A percentile compares a stretch with the other conserved stretches of the same genome.
Conservation (phyloP, 768 basidiomycete species). For the Suillus americanus region DNA sequence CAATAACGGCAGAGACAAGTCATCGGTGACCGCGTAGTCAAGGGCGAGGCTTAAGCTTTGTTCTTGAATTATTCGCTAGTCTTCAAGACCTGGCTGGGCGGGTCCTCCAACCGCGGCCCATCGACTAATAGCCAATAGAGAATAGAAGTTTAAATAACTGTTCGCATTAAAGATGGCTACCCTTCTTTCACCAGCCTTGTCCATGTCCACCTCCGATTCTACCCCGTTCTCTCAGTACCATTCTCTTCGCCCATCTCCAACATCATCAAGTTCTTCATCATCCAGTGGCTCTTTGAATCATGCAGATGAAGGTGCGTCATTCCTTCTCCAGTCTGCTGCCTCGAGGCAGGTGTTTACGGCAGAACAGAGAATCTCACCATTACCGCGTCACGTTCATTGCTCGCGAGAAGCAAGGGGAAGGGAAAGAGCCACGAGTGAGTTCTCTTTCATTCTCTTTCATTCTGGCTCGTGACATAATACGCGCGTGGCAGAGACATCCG, state of each 20-base stretch:
- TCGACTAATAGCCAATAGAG: not conserved
- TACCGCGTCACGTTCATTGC: slow-evolving; percentile 49
- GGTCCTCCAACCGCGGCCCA: not conserved
- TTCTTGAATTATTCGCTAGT: not conserved
- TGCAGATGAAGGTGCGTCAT: slow-evolving; percentile 63
- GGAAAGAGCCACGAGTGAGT: slow-evolving; percentile 71
- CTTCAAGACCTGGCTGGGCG: not conserved
- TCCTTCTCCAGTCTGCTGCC: slow-evolving; percentile 7
- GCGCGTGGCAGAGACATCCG: slow-evolving; percentile 60
- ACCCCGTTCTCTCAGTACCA: slow-evolving; percentile 34
- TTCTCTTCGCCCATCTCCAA: slow-evolving; percentile 31
- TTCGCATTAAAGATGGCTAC: not conserved
- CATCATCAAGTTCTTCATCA: slow-evolving; percentile 40
- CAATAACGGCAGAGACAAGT: not conserved
- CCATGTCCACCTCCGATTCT: slow-evolving; percentile 21
- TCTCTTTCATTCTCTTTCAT: slow-evolving; percentile 11
- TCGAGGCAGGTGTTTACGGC: slow-evolving; percentile 29
- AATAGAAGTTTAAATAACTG: not conserved
- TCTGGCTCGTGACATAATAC: slow-evolving; percentile 22
- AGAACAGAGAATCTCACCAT: slow-evolving; percentile 72
- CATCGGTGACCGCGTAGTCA: not conserved
- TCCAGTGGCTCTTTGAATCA: slow-evolving; percentile 54
- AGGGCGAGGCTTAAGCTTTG: not conserved
- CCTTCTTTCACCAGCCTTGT: slow-evolving; percentile 2
- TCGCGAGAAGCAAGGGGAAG: slow-evolving; percentile 46